A percentile compares a stretch with the other conserved stretches of the same genome.
These are phyloP conservation scores for Lipomyces sp. DNA, from an alignment of 805 yeast genomes.

Conservation along the genomic window DNA sequence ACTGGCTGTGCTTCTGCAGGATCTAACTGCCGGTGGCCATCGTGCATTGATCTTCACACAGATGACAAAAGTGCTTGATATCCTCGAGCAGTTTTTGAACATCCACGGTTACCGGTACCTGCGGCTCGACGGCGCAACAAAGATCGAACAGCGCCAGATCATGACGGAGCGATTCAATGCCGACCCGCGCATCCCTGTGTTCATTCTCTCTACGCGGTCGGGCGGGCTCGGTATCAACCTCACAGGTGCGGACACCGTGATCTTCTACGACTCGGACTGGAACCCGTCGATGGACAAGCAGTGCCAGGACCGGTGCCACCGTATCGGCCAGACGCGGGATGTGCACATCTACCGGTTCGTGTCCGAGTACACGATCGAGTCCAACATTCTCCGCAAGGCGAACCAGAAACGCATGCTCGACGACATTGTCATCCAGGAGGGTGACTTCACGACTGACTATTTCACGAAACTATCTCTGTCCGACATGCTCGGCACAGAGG, in stretches of 20 bases:
- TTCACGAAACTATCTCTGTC: conserved; percentile 81
- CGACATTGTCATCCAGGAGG: conserved; percentile 84
- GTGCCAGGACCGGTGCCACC: conserved; percentile 91
- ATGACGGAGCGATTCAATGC: conserved; percentile 73
- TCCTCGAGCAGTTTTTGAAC: conserved; percentile 87
- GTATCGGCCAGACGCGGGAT: conserved; percentile 97
- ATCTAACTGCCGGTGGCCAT: conserved; percentile 81
- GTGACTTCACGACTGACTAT: conserved; percentile 97
- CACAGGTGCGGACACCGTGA: conserved; percentile 98
- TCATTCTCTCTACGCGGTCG: conserved; percentile 89
- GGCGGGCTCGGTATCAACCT: conserved; percentile 97
- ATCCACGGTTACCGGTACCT: conserved; percentile 91
- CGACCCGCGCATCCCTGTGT: conserved; percentile 62
- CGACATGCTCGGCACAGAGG: conserved; percentile 63
- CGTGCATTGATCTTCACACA: conserved; percentile 94
- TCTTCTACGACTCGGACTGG: conserved; percentile 98
- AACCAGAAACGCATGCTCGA: conserved; percentile 77
- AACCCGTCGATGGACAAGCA: conserved; percentile 99
- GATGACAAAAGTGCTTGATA: conserved; percentile 94
- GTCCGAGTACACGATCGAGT: conserved; percentile 92
- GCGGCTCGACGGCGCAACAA: conserved; percentile 96
- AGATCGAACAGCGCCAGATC: conserved; percentile 92
- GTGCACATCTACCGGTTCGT: conserved; percentile 96
- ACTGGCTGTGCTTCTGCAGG: conserved; percentile 68
- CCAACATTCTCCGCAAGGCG: conserved; percentile 83